phyloP scores from a whole-genome alignment of 2,329 filamentous ascomycete species.

The Aspergillus ochraceoroseus region DNA sequence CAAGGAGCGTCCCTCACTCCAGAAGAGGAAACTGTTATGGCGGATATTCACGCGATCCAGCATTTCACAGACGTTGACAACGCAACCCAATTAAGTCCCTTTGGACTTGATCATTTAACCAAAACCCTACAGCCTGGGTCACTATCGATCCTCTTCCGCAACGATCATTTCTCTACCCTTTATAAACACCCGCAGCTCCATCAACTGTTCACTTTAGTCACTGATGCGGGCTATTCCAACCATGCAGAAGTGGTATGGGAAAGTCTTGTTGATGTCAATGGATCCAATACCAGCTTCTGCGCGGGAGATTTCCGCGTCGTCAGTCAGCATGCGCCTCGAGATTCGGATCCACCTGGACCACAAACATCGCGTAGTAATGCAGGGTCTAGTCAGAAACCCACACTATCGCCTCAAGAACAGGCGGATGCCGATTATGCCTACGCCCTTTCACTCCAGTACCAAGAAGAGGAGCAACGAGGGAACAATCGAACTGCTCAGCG shows the following conservation, averaged over 20 bases:
- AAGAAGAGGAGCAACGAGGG: conserved; percentile 83
- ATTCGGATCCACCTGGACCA: conserved; percentile 29
- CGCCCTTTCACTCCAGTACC: conserved; percentile 82
- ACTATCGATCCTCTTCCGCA: conserved; percentile 88
- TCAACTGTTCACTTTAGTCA: conserved; percentile 77
- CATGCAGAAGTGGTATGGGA: conserved; percentile 97
- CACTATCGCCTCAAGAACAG: conserved; percentile 60
- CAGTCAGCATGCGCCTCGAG: conserved; percentile 50
- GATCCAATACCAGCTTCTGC: conserved; percentile 74
- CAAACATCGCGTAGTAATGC: conserved; percentile 28
- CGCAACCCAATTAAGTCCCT: conserved; percentile 79
- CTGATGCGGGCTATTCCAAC: conserved; percentile 80
- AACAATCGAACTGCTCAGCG: conserved; percentile 36
- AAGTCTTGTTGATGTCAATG: conserved; percentile 80
- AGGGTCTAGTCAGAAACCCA: conserved; percentile 16
- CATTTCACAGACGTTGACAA: conserved; percentile 67
- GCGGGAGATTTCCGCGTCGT: conserved; percentile 86
- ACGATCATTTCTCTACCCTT: conserved; percentile 93
- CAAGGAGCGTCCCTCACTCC: conserved; percentile 56
- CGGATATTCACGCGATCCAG: conserved; percentile 80
- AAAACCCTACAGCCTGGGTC: conserved; percentile 68
- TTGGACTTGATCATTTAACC: conserved; percentile 70
- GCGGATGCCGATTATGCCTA: conserved; percentile 67
- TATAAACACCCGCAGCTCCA: conserved; percentile 79
- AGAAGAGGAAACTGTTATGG: conserved; percentile 72